Evolutionary conservation across 2,329 filamentous ascomycete genomes (phyloP).

Genomic region (Xylariaceae sp.): DNA sequence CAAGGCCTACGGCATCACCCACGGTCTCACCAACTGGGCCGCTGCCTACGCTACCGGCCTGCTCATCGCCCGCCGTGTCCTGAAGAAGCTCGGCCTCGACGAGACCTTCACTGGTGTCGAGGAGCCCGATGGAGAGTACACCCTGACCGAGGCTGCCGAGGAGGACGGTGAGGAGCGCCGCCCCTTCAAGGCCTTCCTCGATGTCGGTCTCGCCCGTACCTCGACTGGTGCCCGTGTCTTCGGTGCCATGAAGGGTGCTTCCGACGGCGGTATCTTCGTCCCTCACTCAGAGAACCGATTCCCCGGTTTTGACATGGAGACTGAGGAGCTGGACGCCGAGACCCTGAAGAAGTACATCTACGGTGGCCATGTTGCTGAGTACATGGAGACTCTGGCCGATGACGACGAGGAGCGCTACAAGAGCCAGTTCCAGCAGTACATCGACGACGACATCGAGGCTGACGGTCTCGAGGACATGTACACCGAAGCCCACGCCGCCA

Average conservation of each 20-base stretch:
- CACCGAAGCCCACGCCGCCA: conserved; percentile 87
- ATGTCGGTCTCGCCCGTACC: conserved; percentile 94
- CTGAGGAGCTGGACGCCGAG: conserved; percentile 96
- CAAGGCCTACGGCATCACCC: conserved; percentile 91
- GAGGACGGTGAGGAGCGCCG: conserved; percentile 86
- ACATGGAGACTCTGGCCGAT: conserved; percentile 99
- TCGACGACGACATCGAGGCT: conserved; percentile 93
- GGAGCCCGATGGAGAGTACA: conserved; percentile 94
- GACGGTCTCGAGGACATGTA: conserved; percentile 97
- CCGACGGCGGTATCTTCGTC: conserved; percentile 92
- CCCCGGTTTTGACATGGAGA: conserved; percentile 95
- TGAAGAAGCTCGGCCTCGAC: conserved; percentile 94
- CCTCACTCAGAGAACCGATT: conserved; percentile 99
- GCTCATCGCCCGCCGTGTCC: conserved; percentile 89
- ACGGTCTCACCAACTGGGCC: conserved; percentile 99
- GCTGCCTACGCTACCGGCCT: conserved; percentile 96
- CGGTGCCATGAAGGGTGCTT: conserved; percentile 99
- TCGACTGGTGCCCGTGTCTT: conserved; percentile 98
- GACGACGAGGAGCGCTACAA: conserved; percentile 99
- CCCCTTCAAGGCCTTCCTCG: conserved; percentile 98
- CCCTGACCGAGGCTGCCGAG: conserved; percentile 89
- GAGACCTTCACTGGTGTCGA: conserved; percentile 92
- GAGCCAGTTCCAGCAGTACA: conserved; percentile 95
- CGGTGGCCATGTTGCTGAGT: conserved; percentile 96
- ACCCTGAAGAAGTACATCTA: conserved; percentile 99